Conservation (phyloP, 2,329 filamentous ascomycete genomes). For the Penicillium capsulatum region DNA sequence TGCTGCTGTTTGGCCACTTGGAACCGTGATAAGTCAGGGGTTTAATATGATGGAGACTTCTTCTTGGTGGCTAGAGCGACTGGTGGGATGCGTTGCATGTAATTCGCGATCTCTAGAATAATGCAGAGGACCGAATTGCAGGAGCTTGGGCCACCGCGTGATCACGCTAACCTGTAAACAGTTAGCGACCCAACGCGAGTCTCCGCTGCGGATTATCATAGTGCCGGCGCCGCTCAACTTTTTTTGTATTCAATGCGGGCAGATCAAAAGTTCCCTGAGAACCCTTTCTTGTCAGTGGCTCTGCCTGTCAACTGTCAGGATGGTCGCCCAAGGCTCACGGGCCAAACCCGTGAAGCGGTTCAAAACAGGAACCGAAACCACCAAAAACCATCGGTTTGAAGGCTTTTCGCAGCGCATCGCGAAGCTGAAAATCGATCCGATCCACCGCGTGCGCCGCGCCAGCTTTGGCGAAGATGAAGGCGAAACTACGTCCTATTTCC, state of each 20-base stretch:
- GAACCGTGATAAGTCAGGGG: no score
- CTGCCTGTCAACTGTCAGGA: slow-evolving; percentile 30
- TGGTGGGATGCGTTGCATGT: neutral
- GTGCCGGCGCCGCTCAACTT: slow-evolving; percentile 34
- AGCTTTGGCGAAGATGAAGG: slow-evolving; percentile 76
- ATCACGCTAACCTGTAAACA: slow-evolving; percentile 7
- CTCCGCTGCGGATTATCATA: slow-evolving; percentile 32
- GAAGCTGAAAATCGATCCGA: slow-evolving; percentile 87
- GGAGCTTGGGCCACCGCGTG: slow-evolving; percentile 38
- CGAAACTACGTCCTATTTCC: slow-evolving; percentile 79
- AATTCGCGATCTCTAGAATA: slow-evolving; percentile 2
- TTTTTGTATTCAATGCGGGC: slow-evolving; percentile 32
- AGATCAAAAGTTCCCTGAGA: slow-evolving; percentile 19
- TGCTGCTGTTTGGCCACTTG: no score
- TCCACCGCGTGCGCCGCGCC: slow-evolving; percentile 77
- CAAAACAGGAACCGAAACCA: slow-evolving; percentile 67
- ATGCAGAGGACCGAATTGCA: slow-evolving; percentile 9
- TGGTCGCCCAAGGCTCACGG: slow-evolving; percentile 59
- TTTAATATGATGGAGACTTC: neutral
- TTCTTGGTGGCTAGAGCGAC: neutral
- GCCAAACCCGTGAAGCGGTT: slow-evolving; percentile 62
- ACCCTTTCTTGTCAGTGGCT: slow-evolving; percentile 23
- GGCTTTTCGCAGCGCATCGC: slow-evolving; percentile 85
- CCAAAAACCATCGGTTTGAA: slow-evolving; percentile 84
- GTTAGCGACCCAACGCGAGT: slow-evolving; percentile 17